phyloP scores from a whole-genome alignment of 345 rosid genomes.

The Rhizophora apiculata region DNA sequence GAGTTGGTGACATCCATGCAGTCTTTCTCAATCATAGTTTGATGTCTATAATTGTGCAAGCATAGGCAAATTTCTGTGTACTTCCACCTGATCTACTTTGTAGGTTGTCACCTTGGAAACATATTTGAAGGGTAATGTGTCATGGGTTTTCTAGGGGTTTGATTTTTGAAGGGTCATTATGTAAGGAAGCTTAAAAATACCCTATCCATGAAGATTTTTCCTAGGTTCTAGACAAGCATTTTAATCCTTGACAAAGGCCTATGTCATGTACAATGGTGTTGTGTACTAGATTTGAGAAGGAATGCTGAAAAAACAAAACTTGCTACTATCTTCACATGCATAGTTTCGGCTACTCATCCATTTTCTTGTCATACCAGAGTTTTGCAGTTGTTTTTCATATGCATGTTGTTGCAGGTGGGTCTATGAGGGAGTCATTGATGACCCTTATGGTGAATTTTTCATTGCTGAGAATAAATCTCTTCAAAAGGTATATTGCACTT shows the following conservation, averaged over 20 bases:
- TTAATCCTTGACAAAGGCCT: not conserved
- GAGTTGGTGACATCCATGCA: not conserved
- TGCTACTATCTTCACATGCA: not conserved
- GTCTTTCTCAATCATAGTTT: constrained; percentile 1
- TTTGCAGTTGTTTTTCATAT: constrained; percentile 17
- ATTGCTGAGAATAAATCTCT: constrained; percentile 87
- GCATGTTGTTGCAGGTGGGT: constrained; percentile 68
- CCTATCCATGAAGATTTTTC: not conserved
- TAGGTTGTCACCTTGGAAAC: not conserved
- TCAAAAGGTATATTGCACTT: constrained; percentile 53
- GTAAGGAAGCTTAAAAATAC: not conserved
- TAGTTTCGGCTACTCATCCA: constrained; percentile 5
- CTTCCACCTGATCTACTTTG: too few species aligned
- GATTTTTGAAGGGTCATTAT: not conserved
- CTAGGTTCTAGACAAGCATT: not conserved
- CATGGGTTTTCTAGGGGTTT: not conserved
- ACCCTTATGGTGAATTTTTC: constrained; percentile 96
- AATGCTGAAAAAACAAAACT: not conserved
- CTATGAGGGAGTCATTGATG: constrained; percentile 95
- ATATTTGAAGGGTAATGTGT: not conserved
- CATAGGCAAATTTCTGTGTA: too few species aligned
- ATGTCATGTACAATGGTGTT: too few species aligned
- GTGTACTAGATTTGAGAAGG: not conserved
- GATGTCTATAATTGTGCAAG: not conserved
- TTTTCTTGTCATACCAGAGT: not conserved